Percentiles rank a stretch among this genome's conserved stretches.
phyloP scores from a whole-genome alignment of 257 asterid genomes.

The Mitragyna speciosa region DNA sequence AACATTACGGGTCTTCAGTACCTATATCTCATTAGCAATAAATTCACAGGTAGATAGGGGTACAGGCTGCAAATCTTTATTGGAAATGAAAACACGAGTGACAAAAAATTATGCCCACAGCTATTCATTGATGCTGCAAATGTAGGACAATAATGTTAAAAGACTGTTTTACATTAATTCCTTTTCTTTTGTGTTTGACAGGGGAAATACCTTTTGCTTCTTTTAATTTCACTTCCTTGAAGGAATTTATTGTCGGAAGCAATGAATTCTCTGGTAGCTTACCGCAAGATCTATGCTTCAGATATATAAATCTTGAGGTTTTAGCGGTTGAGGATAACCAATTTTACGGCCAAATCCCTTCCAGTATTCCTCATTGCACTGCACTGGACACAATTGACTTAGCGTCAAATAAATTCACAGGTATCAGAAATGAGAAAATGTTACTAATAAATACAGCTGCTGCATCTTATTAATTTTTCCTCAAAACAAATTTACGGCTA shows the following conservation, averaged over 20 bases:
- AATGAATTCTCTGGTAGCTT: neutral
- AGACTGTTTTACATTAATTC: too few species aligned
- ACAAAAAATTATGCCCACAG: too few species aligned
- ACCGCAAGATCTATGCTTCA: neutral
- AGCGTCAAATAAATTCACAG: neutral
- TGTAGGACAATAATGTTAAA: too few species aligned
- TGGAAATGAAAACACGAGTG: too few species aligned
- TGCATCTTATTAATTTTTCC: too few species aligned
- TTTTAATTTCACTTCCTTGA: neutral
- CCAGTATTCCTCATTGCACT: slow-evolving; percentile 6
- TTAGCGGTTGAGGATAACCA: neutral
- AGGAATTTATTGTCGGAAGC: neutral
- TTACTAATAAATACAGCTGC: too few species aligned
- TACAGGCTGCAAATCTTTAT: too few species aligned
- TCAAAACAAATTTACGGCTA: neutral
- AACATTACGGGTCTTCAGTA: too few species aligned
- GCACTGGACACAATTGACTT: neutral
- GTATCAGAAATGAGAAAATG: neutral
- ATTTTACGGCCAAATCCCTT: slow-evolving; percentile 7
- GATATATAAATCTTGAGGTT: neutral
- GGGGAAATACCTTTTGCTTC: neutral
- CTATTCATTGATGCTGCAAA: too few species aligned
- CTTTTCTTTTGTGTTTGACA: too few species aligned
- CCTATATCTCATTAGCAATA: too few species aligned
- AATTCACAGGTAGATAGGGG: too few species aligned